Base-by-base conservation (phyloP, 306 rosid species). In the Potentilla sterilis region DNA sequence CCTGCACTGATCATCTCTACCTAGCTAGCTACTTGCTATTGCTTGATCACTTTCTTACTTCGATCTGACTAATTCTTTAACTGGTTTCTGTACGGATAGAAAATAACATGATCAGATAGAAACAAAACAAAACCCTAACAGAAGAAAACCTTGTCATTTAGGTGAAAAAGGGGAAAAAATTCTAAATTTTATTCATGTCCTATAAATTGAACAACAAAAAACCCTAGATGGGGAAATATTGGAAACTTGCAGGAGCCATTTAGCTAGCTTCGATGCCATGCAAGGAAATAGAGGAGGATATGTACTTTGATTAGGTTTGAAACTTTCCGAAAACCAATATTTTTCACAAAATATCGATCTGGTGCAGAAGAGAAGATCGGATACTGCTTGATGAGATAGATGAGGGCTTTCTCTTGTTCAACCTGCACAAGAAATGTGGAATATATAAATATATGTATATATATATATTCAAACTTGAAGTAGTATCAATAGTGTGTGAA, bases 371-470 rank as follows among this genome's bases (percentile, higher is more conserved):
- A 74, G 78, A 72, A 15, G 38, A 48, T 14, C 15, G 4, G 14
- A n/a, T 1, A 40, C 70, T n/a, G 49, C 32, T 3, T n/a, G 16
- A 8, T 42, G 37, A 41, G 58, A 24, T 42, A 1, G 24, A 43
- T 21, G 21, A 43, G 28, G 35, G 18, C 9, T 41, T 22, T 74
- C 72, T 67, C 76, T 70, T 90, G 77, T 70, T 82, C 69, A 83
- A 61, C 83, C 81, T 92, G 87, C 88, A 86, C 79, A 84, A 85
- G 76, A 87, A 78, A 83, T 67, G 70, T 80, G 78, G 88, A 78
- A 79, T 90, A 82, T 86, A 28, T 28, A 28, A 0, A 28, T 28
- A 28, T 28, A 28, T 28, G 1, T 28, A 28, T 28, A 28, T 28
- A 28, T 28, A 28, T 28, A 92, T 82, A 86, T 90, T 83, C 84